Percentiles rank a stretch among this genome's conserved stretches.
Evolutionary conservation across 768 basidiomycete genomes (phyloP).

Genomic region (Gymnopilus dilepis): DNA sequence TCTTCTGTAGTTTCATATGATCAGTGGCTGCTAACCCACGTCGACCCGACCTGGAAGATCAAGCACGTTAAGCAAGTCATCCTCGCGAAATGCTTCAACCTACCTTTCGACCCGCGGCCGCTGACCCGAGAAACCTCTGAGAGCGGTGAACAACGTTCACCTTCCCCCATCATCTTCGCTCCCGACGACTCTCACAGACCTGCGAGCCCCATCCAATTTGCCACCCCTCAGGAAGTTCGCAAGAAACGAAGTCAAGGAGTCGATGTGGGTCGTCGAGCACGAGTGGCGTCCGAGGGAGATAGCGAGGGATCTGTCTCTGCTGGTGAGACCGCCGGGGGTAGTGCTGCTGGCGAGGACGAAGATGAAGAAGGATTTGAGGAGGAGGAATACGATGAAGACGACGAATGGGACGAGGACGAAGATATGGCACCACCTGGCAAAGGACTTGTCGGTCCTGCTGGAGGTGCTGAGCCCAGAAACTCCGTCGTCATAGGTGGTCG

Average conservation of each 20-base stretch:
- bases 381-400: conserved; percentile 40
- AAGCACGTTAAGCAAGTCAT: conserved; percentile 67
- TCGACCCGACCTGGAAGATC: conserved; percentile 65
- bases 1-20: conserved; percentile 72
- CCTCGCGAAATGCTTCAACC: conserved; percentile 57
- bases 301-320: too few relatives aligned
- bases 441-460: background rate
- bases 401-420: conserved; percentile 32
- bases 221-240: conserved; percentile 17
- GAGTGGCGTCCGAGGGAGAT: too few relatives aligned
- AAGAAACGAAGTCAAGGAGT: conserved; percentile 16
- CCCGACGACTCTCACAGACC: conserved; percentile 45
- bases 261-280: too few relatives aligned
- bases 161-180: conserved; percentile 76
- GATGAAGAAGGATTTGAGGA: conserved; percentile 2
- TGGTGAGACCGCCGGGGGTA: too few relatives aligned
- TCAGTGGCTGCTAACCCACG: conserved; percentile 76
- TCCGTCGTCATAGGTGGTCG: background rate
- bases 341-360: too few relatives aligned
- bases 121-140: conserved; percentile 15
- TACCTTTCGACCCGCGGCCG: conserved; percentile 36
- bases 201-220: conserved; percentile 49
- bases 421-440: conserved; percentile 9
- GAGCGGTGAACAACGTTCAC: conserved; percentile 30
- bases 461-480: background rate